phyloP scores from a whole-genome alignment of 2,329 filamentous ascomycete species.

The Xylariaceae sp. region DNA sequence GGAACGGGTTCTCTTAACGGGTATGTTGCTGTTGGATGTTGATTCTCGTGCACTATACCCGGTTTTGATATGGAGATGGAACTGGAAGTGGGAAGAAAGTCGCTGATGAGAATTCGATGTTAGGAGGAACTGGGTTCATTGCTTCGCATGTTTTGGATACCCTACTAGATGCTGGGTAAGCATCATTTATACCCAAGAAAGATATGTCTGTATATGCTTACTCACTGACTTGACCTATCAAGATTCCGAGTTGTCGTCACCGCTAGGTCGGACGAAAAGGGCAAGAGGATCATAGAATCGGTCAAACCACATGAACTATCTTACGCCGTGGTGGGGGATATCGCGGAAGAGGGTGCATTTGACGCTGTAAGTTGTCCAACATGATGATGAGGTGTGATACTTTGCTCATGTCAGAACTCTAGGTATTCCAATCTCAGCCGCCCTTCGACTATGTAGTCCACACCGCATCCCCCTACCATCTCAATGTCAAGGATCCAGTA shows the following conservation, averaged over 20 bases:
- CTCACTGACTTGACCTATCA: constrained; percentile 22
- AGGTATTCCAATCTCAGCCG: constrained; percentile 49
- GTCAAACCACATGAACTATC: constrained; percentile 47
- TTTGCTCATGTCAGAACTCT: not conserved
- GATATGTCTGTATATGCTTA: constrained; percentile 49
- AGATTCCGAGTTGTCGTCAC: constrained; percentile 55
- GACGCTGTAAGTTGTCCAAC: constrained; percentile 56
- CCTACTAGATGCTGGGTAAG: constrained; percentile 51
- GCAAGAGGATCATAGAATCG: constrained; percentile 50
- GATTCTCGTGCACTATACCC: not conserved
- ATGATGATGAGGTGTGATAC: not conserved
- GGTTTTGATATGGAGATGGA: not conserved
- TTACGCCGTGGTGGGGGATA: constrained; percentile 71
- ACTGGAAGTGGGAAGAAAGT: not conserved
- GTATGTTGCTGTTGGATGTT: constrained; percentile 24
- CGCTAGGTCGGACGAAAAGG: constrained; percentile 56
- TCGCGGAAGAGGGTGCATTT: constrained; percentile 74
- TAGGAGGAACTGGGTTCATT: constrained; percentile 61
- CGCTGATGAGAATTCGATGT: not conserved
- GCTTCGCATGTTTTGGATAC: constrained; percentile 59
- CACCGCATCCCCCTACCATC: constrained; percentile 77
- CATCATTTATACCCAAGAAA: constrained; percentile 16
- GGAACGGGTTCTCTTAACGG: constrained; percentile 40
- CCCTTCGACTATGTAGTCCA: constrained; percentile 78
- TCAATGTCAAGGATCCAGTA: constrained; percentile 61